Base-by-base conservation (phyloP, 2,329 filamentous ascomycete genomes). In the Fusarium lateritium region DNA sequence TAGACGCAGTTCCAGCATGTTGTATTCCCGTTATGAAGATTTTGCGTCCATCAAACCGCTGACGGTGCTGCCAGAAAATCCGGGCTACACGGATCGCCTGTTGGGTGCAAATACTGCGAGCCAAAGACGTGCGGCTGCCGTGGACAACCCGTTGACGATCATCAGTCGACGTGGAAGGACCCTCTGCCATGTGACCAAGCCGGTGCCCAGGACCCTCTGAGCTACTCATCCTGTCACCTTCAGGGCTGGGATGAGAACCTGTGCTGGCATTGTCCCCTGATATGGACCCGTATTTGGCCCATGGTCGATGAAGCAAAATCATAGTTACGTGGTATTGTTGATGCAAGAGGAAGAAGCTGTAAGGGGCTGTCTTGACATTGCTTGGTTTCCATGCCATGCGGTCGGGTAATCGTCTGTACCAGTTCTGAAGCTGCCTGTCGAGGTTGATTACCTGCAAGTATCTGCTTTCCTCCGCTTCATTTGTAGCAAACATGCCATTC, bases 21-120 rank as follows among this genome's bases (percentile, higher is more conserved):
- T 87, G 85, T 47, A 87, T 79, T 3, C 82, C 83, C 1, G 83
- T 83, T 26, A 85, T 77, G 24, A 83, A 83, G 21, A 86, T 85
- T 58, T 84, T 84, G 56, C 80, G 81, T 2, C 83, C 83, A 54
- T 85, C 82, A 53, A 86, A 86, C 5, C 83, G 79, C 71, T 85
- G 83, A 0, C 85, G 80, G 66, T 87, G 84, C 62, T 86, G 84
- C 83, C 83, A 85, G 70, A 86, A 86, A 60, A 87, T 86, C 22
- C 82, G 79, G 0, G 84, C 82, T 1, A 87, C 83, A 1, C 83
- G 77, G 56, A 86, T 83, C 6, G 85, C 85, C 62, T 87, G 85
- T 51, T 86, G 85, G 0, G 84, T 86, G 76, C 85, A 87, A 55
- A 86, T 85, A 52, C 80, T 83, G 19, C 85, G 80, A 5, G 84